Conservation (phyloP, 1,284 basidiomycete species). For the Papiliotrema flavescens region DNA sequence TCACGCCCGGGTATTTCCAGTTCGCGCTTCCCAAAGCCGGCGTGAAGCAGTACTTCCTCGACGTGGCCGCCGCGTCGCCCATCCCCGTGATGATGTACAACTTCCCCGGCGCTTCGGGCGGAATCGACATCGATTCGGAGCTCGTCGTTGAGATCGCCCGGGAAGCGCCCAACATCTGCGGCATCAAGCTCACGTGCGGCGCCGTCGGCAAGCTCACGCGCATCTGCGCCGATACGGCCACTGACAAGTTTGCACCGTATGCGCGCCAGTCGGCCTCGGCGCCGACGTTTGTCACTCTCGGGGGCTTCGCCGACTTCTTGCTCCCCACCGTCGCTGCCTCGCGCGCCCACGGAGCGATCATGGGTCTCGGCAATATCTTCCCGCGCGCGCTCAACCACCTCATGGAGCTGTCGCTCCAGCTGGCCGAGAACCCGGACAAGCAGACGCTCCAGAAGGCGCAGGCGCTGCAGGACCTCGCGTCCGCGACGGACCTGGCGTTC, state of each 20-base stretch:
- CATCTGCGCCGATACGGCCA: slow-evolving; percentile 65
- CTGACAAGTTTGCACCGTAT: slow-evolving; percentile 53
- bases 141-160: slow-evolving; percentile 71
- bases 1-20: slow-evolving; percentile 78
- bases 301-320: slow-evolving; percentile 74
- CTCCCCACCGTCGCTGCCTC: slow-evolving; percentile 60
- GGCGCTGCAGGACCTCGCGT: slow-evolving; percentile 70
- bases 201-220: slow-evolving; percentile 85
- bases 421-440: slow-evolving; percentile 54
- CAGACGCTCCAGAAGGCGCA: slow-evolving; percentile 67
- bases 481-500: slow-evolving; percentile 74
- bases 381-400: slow-evolving; percentile 63
- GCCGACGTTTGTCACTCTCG: slow-evolving; percentile 65
- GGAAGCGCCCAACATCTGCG: slow-evolving; percentile 56
- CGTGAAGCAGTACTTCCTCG: slow-evolving; percentile 72
- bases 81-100: slow-evolving; percentile 89
- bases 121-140: slow-evolving; percentile 83
- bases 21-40: slow-evolving; percentile 65
- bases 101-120: slow-evolving; percentile 76
- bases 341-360: slow-evolving; percentile 70
- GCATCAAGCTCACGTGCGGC: slow-evolving; percentile 85
- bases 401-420: slow-evolving; percentile 57
- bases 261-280: slow-evolving; percentile 60
- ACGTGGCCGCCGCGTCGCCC: slow-evolving; percentile 71
- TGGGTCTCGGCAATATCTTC: slow-evolving; percentile 72